These are phyloP conservation scores for Hypoxylon sp. DNA, from an alignment of 2,329 filamentous ascomycete genomes.

Conservation along the genomic window DNA sequence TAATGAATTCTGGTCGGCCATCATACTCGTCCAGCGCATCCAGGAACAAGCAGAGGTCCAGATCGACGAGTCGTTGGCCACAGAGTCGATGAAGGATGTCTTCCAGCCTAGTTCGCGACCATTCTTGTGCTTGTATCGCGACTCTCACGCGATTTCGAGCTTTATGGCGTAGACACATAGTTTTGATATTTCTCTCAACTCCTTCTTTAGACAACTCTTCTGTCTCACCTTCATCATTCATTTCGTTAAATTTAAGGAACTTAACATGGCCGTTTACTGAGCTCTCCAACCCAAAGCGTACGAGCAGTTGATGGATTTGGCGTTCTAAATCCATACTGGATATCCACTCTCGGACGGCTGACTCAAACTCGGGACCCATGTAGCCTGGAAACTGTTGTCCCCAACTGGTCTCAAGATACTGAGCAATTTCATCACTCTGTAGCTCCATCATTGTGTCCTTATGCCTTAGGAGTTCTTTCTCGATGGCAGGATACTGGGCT, in stretches of 20 bases:
- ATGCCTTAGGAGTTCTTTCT: background rate
- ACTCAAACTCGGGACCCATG: background rate
- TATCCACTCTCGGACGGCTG: background rate
- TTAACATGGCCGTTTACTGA: background rate
- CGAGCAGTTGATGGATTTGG: background rate
- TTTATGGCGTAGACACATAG: background rate
- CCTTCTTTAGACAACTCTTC: background rate
- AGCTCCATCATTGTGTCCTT: background rate
- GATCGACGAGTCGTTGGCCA: background rate
- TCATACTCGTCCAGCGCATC: conserved; percentile 10
- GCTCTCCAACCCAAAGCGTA: background rate
- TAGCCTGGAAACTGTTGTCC: background rate
- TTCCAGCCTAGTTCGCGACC: background rate
- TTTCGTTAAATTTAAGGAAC: background rate
- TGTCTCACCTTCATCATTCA: background rate
- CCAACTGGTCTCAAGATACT: background rate
- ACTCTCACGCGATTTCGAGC: background rate
- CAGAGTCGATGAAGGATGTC: background rate
- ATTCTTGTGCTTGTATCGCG: background rate
- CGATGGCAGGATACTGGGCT: background rate
- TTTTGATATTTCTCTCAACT: background rate
- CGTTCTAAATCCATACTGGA: background rate
- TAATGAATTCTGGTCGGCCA: conserved; percentile 4
- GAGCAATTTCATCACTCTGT: background rate
- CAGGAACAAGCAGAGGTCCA: conserved; percentile 1